Evolutionary conservation across 1,139 yeast genomes (phyloP).

Genomic region (Protomyces lactucae-debilis): DNA sequence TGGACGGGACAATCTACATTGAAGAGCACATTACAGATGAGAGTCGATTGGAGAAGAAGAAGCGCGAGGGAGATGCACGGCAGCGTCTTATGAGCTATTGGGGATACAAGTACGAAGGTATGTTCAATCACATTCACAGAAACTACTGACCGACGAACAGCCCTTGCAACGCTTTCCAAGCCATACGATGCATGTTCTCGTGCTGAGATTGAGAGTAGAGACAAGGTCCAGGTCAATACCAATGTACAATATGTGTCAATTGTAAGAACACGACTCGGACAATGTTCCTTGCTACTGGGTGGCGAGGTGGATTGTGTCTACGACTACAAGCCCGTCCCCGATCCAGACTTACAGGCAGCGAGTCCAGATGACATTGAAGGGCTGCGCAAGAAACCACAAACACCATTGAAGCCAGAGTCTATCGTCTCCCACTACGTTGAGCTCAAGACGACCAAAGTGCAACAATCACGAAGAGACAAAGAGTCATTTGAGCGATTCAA

Average conservation of each 20-base stretch:
- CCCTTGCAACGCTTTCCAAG: conserved; percentile 63
- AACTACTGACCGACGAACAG: conserved; percentile 28
- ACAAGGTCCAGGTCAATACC: conserved; percentile 52
- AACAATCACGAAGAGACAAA: conserved; percentile 52
- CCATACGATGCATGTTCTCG: conserved; percentile 73
- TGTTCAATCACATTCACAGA: neutral
- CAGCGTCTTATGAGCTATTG: conserved; percentile 34
- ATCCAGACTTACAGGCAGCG: conserved; percentile 12
- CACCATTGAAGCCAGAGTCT: conserved; percentile 32
- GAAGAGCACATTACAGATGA: conserved; percentile 33
- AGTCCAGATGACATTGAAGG: conserved; percentile 29
- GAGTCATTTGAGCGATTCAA: conserved; percentile 58
- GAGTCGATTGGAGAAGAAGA: conserved; percentile 1
- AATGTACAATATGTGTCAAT: conserved; percentile 74
- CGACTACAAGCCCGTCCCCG: conserved; percentile 61
- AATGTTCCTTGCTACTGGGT: conserved; percentile 61
- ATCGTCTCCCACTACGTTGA: conserved; percentile 75
- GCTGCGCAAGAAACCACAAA: neutral
- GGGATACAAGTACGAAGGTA: conserved; percentile 28
- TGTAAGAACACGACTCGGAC: conserved; percentile 61
- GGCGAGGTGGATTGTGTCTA: conserved; percentile 90
- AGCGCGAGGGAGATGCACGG: conserved; percentile 6
- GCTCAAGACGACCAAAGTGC: conserved; percentile 63
- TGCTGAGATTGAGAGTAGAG: conserved; percentile 59
- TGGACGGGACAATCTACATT: conserved; percentile 37